Evolutionary conservation across 75 land plant genomes (phyloP).

Genomic region (Sequoiadendron giganteum): DNA sequence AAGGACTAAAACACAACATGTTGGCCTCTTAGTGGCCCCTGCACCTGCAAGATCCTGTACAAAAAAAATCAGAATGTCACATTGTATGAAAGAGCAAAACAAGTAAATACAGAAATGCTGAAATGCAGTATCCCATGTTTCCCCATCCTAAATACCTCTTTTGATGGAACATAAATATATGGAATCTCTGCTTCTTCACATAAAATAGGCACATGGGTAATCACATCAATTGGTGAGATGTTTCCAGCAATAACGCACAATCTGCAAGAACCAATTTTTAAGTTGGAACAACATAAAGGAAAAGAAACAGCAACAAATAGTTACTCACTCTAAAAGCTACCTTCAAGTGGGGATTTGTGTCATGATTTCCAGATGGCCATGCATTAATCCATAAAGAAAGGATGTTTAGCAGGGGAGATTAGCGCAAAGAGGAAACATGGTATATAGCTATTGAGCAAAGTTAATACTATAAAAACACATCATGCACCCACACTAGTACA

Average conservation of each 20-base stretch:
- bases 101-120: background rate
- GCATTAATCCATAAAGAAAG: background rate
- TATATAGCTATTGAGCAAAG: background rate
- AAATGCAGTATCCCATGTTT: background rate
- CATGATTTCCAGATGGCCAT: background rate
- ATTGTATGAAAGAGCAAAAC: background rate
- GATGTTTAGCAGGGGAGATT: background rate
- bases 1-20: constrained; percentile 82
- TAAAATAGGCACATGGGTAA: constrained; percentile 91
- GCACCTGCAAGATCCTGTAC: constrained; percentile 95
- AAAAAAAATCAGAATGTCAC: background rate
- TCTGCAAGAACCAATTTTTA: constrained; percentile 35
- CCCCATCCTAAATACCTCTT: constrained; percentile 56
- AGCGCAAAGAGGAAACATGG: background rate
- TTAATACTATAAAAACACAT: background rate
- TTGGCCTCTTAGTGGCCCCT: constrained; percentile 89
- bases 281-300: background rate
- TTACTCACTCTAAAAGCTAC: background rate
- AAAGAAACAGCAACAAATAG: background rate
- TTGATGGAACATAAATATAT: constrained; percentile 91
- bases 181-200: constrained; percentile 94
- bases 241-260: constrained; percentile 96
- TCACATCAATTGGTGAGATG: constrained; percentile 96
- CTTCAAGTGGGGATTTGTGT: background rate
- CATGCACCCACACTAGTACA: background rate